These are phyloP conservation scores for Paradendryphiella salina DNA, from an alignment of 2,329 filamentous ascomycete species.

Conservation along the genomic window DNA sequence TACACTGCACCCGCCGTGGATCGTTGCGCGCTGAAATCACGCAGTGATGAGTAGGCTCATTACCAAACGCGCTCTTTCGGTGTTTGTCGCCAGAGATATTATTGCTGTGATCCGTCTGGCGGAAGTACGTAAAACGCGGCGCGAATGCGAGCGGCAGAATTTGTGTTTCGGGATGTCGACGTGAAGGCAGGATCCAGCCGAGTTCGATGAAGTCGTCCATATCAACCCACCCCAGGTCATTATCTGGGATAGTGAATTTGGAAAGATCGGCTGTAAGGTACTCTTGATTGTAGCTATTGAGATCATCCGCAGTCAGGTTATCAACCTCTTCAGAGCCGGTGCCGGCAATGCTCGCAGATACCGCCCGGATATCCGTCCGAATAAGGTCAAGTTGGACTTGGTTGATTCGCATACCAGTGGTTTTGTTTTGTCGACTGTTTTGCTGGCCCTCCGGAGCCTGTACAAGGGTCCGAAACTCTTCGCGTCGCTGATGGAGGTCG, in stretches of 20 bases:
- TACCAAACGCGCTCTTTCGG: conserved; percentile 84
- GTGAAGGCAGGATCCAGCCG: conserved; percentile 91
- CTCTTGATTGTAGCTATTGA: conserved; percentile 59
- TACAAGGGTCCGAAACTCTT: conserved; percentile 83
- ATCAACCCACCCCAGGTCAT: conserved; percentile 95
- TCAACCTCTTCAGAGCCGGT: conserved; percentile 77
- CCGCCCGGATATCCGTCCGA: conserved; percentile 86
- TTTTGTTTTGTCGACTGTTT: conserved; percentile 73
- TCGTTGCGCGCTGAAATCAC: conserved; percentile 79
- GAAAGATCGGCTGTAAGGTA: conserved; percentile 66
- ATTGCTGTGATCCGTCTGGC: conserved; percentile 89
- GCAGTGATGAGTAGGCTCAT: conserved; percentile 91
- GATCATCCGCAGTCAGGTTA: conserved; percentile 63
- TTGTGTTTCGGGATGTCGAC: conserved; percentile 88
- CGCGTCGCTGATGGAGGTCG: conserved; percentile 89
- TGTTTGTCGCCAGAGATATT: conserved; percentile 78
- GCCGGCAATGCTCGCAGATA: conserved; percentile 85
- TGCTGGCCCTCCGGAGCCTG: conserved; percentile 61
- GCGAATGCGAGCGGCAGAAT: conserved; percentile 91
- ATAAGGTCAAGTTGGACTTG: conserved; percentile 91
- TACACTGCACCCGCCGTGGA: conserved; percentile 82
- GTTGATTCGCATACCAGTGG: conserved; percentile 93
- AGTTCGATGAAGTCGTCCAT: conserved; percentile 99
- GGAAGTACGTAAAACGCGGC: conserved; percentile 95
- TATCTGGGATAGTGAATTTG: conserved; percentile 91